phyloP scores from a whole-genome alignment of 768 basidiomycete genomes.

The Phlegmacium glaucopus region DNA sequence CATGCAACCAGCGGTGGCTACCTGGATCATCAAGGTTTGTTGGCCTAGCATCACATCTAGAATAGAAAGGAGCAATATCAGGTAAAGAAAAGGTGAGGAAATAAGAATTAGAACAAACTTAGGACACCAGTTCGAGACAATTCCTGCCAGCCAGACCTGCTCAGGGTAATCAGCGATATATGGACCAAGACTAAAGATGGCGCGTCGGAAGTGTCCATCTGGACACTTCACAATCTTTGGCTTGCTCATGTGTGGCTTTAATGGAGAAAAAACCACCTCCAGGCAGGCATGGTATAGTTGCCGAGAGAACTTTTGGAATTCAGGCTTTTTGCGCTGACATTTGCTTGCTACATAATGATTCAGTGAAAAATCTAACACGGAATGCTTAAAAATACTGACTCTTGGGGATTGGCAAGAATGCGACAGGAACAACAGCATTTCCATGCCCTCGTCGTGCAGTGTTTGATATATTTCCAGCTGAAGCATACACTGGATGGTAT shows the following conservation, averaged over 20 bases:
- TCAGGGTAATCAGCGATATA: background rate
- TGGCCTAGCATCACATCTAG: conserved; percentile 9
- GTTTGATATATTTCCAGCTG: background rate
- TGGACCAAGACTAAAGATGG: conserved; percentile 13
- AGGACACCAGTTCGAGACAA: conserved; percentile 29
- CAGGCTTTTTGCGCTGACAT: too few species aligned
- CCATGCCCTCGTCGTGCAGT: background rate
- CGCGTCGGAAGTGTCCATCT: background rate
- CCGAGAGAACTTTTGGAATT: too few species aligned
- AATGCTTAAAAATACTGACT: background rate
- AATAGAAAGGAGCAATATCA: background rate
- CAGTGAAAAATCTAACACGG: too few species aligned
- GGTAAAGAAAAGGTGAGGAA: background rate
- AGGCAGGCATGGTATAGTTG: background rate
- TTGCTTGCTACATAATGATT: too few species aligned
- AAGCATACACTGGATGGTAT: background rate
- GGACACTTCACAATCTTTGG: background rate
- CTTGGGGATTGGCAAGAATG: background rate
- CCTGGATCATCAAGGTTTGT: conserved; percentile 9
- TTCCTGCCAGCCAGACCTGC: background rate
- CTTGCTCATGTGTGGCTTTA: background rate
- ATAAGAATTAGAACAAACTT: background rate
- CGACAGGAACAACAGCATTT: background rate
- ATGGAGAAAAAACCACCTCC: background rate
- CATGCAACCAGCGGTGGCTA: conserved; percentile 11